Conservation (phyloP, 1,139 yeast species). For the Zygosaccharomyces pseudobailii region DNA sequence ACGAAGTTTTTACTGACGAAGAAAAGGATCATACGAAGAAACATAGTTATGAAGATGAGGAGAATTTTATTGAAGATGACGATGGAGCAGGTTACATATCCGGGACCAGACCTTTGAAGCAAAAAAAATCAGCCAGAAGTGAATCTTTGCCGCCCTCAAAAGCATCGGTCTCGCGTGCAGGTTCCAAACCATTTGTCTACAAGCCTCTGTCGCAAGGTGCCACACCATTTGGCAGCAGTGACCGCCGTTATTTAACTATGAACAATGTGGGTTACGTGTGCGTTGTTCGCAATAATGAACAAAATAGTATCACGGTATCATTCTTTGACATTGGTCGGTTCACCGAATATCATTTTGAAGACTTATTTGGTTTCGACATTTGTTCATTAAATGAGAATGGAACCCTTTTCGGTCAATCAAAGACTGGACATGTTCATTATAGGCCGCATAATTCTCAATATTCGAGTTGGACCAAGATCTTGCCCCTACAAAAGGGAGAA, state of each 20-base stretch:
- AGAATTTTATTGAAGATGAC: slow-evolving; percentile 52
- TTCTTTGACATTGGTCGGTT: slow-evolving; percentile 80
- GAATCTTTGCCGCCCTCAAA: background rate
- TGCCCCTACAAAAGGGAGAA: slow-evolving; percentile 42
- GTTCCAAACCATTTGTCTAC: slow-evolving; percentile 18
- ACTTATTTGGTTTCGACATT: slow-evolving; percentile 62
- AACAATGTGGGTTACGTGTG: slow-evolving; percentile 79
- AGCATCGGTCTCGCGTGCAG: background rate
- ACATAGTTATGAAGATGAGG: slow-evolving; percentile 34
- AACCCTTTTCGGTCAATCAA: slow-evolving; percentile 54
- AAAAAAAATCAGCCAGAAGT: background rate
- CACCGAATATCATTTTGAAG: slow-evolving; percentile 84
- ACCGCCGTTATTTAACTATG: slow-evolving; percentile 74
- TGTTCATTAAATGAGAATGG: slow-evolving; percentile 71
- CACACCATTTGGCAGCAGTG: slow-evolving; percentile 68
- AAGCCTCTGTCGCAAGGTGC: slow-evolving; percentile 62
- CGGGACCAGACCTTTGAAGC: slow-evolving; percentile 20
- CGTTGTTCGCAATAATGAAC: slow-evolving; percentile 59
- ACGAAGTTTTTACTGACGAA: slow-evolving; percentile 28
- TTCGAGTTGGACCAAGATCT: slow-evolving; percentile 40
- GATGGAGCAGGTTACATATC: slow-evolving; percentile 49
- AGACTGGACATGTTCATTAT: slow-evolving; percentile 37
- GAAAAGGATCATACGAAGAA: slow-evolving; percentile 28
- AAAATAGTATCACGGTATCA: slow-evolving; percentile 73
- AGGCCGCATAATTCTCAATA: slow-evolving; percentile 40